Conservation (phyloP, 2,329 filamentous ascomycete genomes). For the Sclerotinia borealis region DNA sequence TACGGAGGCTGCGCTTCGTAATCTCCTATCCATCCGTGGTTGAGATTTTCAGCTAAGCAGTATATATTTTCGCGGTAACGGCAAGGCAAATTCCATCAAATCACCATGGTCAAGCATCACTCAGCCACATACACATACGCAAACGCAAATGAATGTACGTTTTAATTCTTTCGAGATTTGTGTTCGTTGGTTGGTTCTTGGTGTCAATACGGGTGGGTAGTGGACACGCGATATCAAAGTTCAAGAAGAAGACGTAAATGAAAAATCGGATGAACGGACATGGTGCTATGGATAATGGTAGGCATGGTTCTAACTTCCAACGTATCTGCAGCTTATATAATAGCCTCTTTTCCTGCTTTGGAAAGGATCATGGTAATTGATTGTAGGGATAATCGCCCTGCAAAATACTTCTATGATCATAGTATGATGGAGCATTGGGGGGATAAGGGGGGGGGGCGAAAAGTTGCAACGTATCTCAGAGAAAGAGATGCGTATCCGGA, state of each 20-base stretch:
- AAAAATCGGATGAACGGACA: constrained; percentile 2
- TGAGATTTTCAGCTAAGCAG: too few relatives aligned
- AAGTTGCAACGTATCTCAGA: background rate
- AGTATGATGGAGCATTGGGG: too few relatives aligned
- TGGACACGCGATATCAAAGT: background rate
- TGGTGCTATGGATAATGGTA: background rate
- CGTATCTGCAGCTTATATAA: background rate
- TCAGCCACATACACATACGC: constrained; percentile 6
- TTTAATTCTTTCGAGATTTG: background rate
- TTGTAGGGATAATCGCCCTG: background rate
- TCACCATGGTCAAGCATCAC: background rate
- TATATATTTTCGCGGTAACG: too few relatives aligned
- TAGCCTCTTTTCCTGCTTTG: background rate
- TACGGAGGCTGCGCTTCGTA: too few relatives aligned
- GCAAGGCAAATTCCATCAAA: background rate
- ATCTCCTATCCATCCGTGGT: too few relatives aligned
- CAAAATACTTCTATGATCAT: too few relatives aligned
- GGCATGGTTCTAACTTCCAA: background rate
- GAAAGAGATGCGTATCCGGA: background rate
- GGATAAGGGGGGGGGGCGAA: background rate
- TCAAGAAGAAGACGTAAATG: background rate
- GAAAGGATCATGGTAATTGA: background rate
- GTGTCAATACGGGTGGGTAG: background rate
- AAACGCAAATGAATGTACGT: background rate
- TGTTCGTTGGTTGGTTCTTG: background rate